A percentile compares a stretch with the other conserved stretches of the same genome.
phyloP scores from a whole-genome alignment of 495 filamentous ascomycete species.

The Aspergillus hancockii region DNA sequence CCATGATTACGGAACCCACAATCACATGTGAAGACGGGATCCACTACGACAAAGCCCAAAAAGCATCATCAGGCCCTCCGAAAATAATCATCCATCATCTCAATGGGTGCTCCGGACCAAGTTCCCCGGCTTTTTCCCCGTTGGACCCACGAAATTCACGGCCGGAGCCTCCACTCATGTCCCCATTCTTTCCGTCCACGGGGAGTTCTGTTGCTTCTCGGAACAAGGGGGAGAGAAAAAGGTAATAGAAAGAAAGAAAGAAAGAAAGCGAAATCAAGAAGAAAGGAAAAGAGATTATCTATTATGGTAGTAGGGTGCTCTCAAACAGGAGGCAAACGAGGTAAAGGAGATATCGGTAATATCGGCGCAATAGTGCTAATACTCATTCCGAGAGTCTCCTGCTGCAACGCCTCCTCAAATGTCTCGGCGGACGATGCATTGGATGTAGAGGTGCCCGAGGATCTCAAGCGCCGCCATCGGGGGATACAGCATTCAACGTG shows the following conservation, averaged over 20 bases:
- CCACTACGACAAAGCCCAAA: background rate
- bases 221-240: background rate
- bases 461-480: background rate
- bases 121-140: background rate
- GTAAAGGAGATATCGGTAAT: background rate
- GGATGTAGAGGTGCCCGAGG: background rate
- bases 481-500: background rate
- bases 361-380: background rate
- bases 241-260: background rate
- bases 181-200: background rate
- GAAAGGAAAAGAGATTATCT: background rate
- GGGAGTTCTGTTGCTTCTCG: no score
- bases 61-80: background rate
- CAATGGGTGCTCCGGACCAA: background rate
- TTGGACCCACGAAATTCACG: background rate
- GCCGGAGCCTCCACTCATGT: background rate
- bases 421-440: background rate
- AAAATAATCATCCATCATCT: background rate
- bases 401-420: background rate
- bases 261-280: no score
- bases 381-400: background rate
- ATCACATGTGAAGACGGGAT: conserved; percentile 10
- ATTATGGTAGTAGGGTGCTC: background rate
- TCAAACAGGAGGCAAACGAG: background rate
- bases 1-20: background rate